A percentile compares a stretch with the other conserved stretches of the same genome.
phyloP scores from a whole-genome alignment of 208 protist species.

The Leishmania tropica region DNA sequence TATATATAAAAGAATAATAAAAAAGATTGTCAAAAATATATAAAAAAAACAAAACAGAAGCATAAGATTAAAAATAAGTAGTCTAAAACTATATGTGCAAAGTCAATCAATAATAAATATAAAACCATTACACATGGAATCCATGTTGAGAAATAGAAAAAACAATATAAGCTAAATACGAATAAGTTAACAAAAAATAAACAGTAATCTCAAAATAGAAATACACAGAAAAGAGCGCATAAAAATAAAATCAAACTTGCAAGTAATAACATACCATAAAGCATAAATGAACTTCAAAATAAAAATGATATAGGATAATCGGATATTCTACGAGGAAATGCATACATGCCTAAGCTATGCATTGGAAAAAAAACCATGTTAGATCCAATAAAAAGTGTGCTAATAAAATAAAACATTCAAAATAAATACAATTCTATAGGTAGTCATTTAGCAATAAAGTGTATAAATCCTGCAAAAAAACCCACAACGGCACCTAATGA shows the following conservation, averaged over 20 bases:
- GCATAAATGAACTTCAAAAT: slow-evolving; percentile 80
- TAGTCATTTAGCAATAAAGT: slow-evolving; percentile 56
- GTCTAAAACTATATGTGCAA: slow-evolving; percentile 62
- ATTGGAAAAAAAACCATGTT: slow-evolving; percentile 81
- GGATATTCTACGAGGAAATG: slow-evolving; percentile 83
- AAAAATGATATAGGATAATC: slow-evolving; percentile 84
- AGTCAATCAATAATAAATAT: slow-evolving; percentile 64
- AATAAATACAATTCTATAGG: slow-evolving; percentile 71
- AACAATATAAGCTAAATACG: slow-evolving; percentile 73
- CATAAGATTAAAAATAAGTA: slow-evolving; percentile 72
- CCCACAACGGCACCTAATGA: slow-evolving; percentile 69
- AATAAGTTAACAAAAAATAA: slow-evolving; percentile 81
- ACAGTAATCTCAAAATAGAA: slow-evolving; percentile 82
- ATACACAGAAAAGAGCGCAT: slow-evolving; percentile 78
- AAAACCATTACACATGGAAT: slow-evolving; percentile 74
- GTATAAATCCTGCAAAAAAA: slow-evolving; percentile 84
- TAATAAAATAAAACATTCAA: slow-evolving; percentile 78
- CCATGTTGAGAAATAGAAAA: slow-evolving; percentile 76
- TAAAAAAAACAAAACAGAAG: slow-evolving; percentile 82
- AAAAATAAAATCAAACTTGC: slow-evolving; percentile 68
- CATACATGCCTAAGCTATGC: slow-evolving; percentile 84
- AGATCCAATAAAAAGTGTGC: slow-evolving; percentile 67
- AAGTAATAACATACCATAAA: slow-evolving; percentile 76
- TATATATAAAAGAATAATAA: slow-evolving; percentile 90
- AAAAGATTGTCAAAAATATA: slow-evolving; percentile 76